phyloP scores from a whole-genome alignment of 2,329 filamentous ascomycete species.

The Neofusicoccum ribis region DNA sequence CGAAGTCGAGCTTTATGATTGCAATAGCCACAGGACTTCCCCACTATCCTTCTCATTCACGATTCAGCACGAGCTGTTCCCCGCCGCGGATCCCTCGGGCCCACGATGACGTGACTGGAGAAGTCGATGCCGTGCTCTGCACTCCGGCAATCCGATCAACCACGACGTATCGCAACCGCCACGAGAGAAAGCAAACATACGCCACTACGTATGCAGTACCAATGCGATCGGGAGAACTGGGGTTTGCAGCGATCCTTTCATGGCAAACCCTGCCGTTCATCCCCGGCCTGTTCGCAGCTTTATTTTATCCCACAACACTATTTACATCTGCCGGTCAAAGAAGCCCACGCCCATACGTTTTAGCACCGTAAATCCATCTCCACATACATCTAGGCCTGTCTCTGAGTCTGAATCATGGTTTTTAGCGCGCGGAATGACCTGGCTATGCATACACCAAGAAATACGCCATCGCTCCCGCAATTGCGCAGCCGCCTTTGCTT shows the following conservation, averaged over 20 bases:
- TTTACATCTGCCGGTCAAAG: background rate
- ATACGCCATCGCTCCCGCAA: background rate
- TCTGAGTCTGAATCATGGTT: background rate
- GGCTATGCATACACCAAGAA: conserved; percentile 4
- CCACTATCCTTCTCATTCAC: background rate
- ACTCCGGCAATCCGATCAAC: background rate
- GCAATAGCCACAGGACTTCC: background rate
- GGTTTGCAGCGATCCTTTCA: background rate
- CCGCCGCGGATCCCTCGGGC: background rate
- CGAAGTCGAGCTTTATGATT: background rate
- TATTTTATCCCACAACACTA: background rate
- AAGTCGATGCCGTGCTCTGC: conserved; percentile 9
- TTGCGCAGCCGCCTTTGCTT: background rate
- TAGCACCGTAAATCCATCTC: background rate
- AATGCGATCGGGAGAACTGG: background rate
- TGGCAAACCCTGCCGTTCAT: background rate
- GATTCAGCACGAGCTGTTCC: background rate
- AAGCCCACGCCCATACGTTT: background rate
- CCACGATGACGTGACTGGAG: conserved; percentile 8
- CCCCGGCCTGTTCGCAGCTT: background rate
- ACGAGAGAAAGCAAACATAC: background rate
- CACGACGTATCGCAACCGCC: background rate
- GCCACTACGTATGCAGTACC: too few relatives aligned
- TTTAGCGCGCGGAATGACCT: background rate
- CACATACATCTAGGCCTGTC: background rate